Percentiles rank a stretch among this genome's conserved stretches.
These are phyloP conservation scores for Cyberlindnera euphorbiae DNA, from an alignment of 805 yeast species.

Conservation along the genomic window DNA sequence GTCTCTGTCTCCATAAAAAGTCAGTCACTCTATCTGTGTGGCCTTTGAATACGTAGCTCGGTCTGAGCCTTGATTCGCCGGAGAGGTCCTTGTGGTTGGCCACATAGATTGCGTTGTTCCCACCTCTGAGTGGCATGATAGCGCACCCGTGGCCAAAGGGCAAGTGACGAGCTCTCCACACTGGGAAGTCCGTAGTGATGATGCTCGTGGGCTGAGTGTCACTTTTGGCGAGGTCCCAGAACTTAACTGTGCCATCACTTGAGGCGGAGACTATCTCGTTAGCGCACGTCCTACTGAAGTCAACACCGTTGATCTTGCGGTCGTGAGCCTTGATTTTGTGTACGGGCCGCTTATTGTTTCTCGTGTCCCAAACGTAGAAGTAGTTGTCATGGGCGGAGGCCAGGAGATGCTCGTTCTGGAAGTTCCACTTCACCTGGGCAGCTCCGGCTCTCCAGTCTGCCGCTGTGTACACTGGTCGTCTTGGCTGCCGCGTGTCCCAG, in stretches of 20 bases:
- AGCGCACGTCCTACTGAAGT: conserved; percentile 61
- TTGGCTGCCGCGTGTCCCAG: conserved; percentile 88
- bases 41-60: conserved; percentile 64
- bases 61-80: conserved; percentile 38
- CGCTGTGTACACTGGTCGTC: conserved; percentile 66
- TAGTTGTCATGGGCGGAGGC: conserved; percentile 85
- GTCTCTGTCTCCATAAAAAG: conserved; percentile 78
- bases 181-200: conserved; percentile 74
- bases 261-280: conserved; percentile 75
- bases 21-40: conserved; percentile 85
- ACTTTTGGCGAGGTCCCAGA: conserved; percentile 62
- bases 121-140: conserved; percentile 88
- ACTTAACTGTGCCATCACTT: conserved; percentile 77
- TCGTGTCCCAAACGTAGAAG: conserved; percentile 80
- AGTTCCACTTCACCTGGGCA: conserved; percentile 92
- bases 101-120: conserved; percentile 45
- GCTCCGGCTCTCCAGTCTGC: conserved; percentile 98
- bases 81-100: conserved; percentile 25
- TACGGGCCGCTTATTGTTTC: conserved; percentile 78
- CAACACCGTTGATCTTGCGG: conserved; percentile 87
- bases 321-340: conserved; percentile 65
- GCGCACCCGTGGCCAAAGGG: conserved; percentile 90
- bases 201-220: conserved; percentile 47
- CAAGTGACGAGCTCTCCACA: conserved; percentile 79
- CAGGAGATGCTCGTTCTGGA: conserved; percentile 63